phyloP scores from a whole-genome alignment of 2,329 filamentous ascomycete genomes.

The Pseudohalonectria lignicola region DNA sequence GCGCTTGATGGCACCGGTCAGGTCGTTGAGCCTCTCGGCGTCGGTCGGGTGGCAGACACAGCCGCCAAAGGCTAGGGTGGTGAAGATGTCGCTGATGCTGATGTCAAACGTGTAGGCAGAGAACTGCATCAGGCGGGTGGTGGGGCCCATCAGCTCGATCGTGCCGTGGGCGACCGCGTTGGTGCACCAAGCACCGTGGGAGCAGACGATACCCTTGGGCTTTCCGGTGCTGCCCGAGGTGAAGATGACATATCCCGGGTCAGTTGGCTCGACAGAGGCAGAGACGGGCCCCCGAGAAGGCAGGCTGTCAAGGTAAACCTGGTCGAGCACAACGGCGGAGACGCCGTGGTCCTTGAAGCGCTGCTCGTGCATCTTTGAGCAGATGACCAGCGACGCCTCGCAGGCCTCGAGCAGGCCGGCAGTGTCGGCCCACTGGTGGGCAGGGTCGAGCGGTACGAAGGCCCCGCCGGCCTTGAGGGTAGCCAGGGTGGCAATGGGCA shows the following conservation, averaged over 20 bases:
- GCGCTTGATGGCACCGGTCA: neutral
- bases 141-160: neutral
- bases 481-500: slow-evolving; percentile 9
- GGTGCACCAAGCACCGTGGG: neutral
- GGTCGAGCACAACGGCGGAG: neutral
- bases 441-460: slow-evolving; percentile 10
- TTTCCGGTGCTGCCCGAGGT: slow-evolving; percentile 47
- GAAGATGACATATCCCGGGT: slow-evolving; percentile 32
- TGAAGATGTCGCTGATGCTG: slow-evolving; percentile 19
- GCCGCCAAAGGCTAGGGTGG: slow-evolving; percentile 21
- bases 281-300: too few relatives aligned
- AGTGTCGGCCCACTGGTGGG: slow-evolving; percentile 9
- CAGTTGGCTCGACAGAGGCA: too few relatives aligned
- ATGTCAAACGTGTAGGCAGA: neutral
- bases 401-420: too few relatives aligned
- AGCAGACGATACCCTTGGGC: slow-evolving; percentile 32
- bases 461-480: slow-evolving; percentile 15
- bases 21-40: neutral
- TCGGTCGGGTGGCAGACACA: neutral
- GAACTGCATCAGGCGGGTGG: neutral
- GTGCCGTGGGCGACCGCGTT: neutral
- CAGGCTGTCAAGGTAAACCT: neutral
- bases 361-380: neutral
- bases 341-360: neutral
- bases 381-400: too few relatives aligned